These are phyloP conservation scores for Diplodia corticola DNA, from an alignment of 2,329 filamentous ascomycete genomes.

Conservation along the genomic window DNA sequence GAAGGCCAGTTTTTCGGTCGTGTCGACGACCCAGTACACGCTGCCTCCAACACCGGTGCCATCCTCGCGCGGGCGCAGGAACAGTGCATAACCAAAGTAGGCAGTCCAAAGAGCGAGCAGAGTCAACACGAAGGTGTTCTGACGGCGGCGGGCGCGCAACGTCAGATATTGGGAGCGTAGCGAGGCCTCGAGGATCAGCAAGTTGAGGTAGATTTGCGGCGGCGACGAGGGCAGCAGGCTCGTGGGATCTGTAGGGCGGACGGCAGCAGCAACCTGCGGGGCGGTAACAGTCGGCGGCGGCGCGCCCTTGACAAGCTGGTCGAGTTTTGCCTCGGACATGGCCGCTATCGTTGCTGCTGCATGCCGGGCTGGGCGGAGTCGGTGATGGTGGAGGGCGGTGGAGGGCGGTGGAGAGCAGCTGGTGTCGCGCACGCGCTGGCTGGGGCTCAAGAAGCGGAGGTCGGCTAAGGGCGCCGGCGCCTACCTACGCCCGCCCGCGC, in stretches of 20 bases:
- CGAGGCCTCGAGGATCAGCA: conserved; percentile 93
- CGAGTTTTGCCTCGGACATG: conserved; percentile 67
- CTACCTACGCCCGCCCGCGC: neutral
- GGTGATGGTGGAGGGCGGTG: neutral
- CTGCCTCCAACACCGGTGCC: conserved; percentile 86
- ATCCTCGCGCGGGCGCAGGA: conserved; percentile 94
- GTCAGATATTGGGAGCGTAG: conserved; percentile 91
- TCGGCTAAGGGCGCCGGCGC: neutral
- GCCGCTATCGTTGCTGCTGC: conserved; percentile 12
- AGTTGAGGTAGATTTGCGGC: conserved; percentile 96
- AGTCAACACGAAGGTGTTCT: conserved; percentile 89
- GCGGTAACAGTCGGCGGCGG: conserved; percentile 62
- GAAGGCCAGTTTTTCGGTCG: conserved; percentile 84
- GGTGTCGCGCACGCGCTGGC: neutral
- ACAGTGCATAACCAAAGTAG: conserved; percentile 86
- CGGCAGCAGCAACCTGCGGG: conserved; percentile 41
- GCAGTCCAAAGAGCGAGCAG: conserved; percentile 77
- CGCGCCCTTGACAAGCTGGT: conserved; percentile 90
- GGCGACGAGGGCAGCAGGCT: conserved; percentile 84
- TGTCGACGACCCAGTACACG: conserved; percentile 95
- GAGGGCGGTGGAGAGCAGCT: neutral
- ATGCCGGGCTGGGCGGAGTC: neutral
- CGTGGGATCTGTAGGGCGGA: conserved; percentile 64
- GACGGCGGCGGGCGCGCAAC: conserved; percentile 79
- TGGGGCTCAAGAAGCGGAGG: neutral